Evolutionary conservation across 2,329 filamentous ascomycete genomes (phyloP).

Genomic region (Colletotrichum euphorbiae): DNA sequence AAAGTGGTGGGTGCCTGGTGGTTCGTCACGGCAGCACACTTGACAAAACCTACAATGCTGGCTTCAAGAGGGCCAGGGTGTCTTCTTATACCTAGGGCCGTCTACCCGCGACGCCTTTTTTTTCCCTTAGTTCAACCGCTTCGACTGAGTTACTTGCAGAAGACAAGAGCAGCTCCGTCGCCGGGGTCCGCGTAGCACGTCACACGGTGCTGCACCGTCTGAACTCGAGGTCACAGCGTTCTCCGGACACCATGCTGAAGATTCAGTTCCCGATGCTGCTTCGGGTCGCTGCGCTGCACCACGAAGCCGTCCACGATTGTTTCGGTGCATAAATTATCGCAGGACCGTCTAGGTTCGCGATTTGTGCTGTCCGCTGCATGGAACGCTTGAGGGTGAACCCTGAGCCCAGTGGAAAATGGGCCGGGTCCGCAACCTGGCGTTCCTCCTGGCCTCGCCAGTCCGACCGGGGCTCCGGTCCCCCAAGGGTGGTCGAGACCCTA

Average conservation of each 20-base stretch:
- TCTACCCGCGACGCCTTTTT: too few relatives aligned
- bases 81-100: too few relatives aligned
- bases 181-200: constrained; percentile 1
- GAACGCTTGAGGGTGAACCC: too few relatives aligned
- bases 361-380: too few relatives aligned
- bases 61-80: too few relatives aligned
- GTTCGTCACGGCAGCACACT: neutral
- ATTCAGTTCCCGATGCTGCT: neutral
- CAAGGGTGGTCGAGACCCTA: neutral
- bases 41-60: too few relatives aligned
- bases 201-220: neutral
- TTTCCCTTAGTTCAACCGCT: too few relatives aligned
- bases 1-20: too few relatives aligned
- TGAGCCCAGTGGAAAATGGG: too few relatives aligned
- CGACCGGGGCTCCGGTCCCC: constrained; percentile 23
- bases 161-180: neutral
- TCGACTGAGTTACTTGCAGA: too few relatives aligned
- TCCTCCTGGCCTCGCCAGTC: neutral
- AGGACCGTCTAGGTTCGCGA: too few relatives aligned
- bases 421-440: neutral
- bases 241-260: neutral
- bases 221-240: constrained; percentile 5
- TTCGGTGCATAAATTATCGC: too few relatives aligned
- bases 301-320: neutral
- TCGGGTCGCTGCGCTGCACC: neutral